phyloP scores from a whole-genome alignment of 495 filamentous ascomycete genomes.

The Penicillium tannophilum region DNA sequence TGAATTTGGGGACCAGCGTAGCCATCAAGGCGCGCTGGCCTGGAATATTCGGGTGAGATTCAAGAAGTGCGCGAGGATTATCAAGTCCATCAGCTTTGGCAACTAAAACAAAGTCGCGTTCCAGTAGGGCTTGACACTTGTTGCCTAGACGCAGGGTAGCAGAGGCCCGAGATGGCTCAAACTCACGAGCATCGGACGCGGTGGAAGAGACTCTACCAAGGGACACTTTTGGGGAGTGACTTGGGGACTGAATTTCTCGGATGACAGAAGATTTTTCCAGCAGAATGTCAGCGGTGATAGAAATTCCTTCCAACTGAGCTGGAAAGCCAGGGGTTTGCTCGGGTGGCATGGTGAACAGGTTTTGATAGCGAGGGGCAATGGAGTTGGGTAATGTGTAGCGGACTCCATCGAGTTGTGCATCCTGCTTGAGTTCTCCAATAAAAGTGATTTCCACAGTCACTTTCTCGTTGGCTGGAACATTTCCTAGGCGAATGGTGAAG shows the following conservation, averaged over 20 bases:
- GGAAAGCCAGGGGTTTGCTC: not conserved
- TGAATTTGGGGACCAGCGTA: slow-evolving; percentile 67
- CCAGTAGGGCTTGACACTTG: slow-evolving; percentile 15
- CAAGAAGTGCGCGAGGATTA: slow-evolving; percentile 62
- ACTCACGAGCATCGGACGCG: slow-evolving; percentile 30
- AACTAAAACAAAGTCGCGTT: slow-evolving; percentile 54
- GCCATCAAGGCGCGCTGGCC: slow-evolving; percentile 67
- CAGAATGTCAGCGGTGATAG: slow-evolving; percentile 61
- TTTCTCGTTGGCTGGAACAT: slow-evolving; percentile 17
- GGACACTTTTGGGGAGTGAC: slow-evolving; percentile 65
- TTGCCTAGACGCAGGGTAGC: slow-evolving; percentile 48
- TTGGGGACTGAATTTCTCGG: slow-evolving; percentile 61
- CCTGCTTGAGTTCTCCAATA: slow-evolving; percentile 22
- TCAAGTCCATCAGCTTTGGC: slow-evolving; percentile 56
- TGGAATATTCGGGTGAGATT: slow-evolving; percentile 60
- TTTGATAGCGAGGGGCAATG: slow-evolving; percentile 24
- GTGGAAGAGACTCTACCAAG: slow-evolving; percentile 58
- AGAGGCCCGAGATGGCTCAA: slow-evolving; percentile 58
- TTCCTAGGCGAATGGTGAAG: slow-evolving; percentile 20
- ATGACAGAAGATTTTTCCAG: slow-evolving; percentile 58
- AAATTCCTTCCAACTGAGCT: slow-evolving; percentile 42
- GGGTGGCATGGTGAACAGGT: not conserved
- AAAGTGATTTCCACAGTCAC: slow-evolving; percentile 21
- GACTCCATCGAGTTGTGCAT: slow-evolving; percentile 18
- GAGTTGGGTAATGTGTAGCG: slow-evolving; percentile 18